Conservation (phyloP, 2,329 filamentous ascomycete genomes). For the Dothideomycetes sp. region DNA sequence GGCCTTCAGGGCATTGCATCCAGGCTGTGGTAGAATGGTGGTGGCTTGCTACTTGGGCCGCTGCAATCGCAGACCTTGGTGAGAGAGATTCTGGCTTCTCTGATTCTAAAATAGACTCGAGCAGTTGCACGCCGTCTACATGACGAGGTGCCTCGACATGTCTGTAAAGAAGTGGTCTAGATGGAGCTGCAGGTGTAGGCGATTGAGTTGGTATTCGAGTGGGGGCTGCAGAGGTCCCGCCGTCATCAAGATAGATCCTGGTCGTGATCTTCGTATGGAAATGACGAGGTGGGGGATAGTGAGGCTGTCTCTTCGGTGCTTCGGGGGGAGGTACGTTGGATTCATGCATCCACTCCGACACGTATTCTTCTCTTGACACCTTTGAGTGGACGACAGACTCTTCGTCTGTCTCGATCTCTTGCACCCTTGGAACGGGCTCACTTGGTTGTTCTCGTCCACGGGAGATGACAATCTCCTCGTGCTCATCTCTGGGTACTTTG, state of each 20-base stretch:
- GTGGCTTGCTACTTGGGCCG: neutral
- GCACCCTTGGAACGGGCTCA: neutral
- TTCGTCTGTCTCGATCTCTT: neutral
- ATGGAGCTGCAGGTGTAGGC: neutral
- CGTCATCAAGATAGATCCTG: neutral
- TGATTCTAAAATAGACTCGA: no score
- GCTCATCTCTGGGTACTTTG: neutral
- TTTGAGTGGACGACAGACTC: neutral
- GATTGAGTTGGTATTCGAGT: neutral
- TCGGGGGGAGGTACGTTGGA: neutral
- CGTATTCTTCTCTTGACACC: neutral
- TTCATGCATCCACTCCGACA: neutral
- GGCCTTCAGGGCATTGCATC: neutral
- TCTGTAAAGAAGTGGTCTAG: neutral
- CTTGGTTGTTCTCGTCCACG: neutral
- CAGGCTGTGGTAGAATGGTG: neutral
- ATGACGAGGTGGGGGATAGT: neutral
- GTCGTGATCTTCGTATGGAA: conserved; percentile 3
- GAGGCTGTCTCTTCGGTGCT: neutral
- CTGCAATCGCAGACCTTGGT: neutral
- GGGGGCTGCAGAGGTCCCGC: neutral
- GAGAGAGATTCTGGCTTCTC: no score
- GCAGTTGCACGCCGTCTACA: neutral
- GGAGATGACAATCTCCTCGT: neutral
- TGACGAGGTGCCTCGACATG: neutral